phyloP scores from a whole-genome alignment of 1,284 basidiomycete species.

The Sphaerobolus stellatus region DNA sequence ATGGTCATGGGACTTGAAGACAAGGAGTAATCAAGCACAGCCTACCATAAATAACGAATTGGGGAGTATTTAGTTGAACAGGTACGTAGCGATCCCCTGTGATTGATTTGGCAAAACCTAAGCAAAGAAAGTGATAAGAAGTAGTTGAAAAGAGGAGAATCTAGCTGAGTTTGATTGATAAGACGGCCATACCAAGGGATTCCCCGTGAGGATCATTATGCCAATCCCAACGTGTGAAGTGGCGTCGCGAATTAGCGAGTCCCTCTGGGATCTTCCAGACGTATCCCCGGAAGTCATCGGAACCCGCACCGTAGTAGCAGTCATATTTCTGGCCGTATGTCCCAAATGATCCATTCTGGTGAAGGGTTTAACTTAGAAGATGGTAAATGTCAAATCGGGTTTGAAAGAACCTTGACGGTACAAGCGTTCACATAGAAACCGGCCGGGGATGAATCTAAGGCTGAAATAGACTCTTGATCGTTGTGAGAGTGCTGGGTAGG shows the following conservation, averaged over 20 bases:
- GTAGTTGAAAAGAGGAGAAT: background rate
- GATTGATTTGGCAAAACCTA: slow-evolving; percentile 49
- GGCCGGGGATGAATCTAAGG: background rate
- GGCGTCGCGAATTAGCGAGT: slow-evolving; percentile 44
- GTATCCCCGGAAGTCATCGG: slow-evolving; percentile 78
- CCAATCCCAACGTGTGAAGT: slow-evolving; percentile 48
- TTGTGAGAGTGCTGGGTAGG: background rate
- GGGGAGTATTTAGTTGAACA: slow-evolving; percentile 53
- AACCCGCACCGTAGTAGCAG: slow-evolving; percentile 66
- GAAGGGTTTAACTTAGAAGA: slow-evolving; percentile 54
- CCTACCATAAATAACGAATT: slow-evolving; percentile 55
- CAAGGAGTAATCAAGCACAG: slow-evolving; percentile 5
- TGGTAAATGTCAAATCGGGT: background rate
- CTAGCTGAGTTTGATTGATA: background rate
- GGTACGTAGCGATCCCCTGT: slow-evolving; percentile 48
- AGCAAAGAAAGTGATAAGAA: slow-evolving; percentile 4
- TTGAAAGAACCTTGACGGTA: slow-evolving; percentile 64
- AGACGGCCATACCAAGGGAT: slow-evolving; percentile 38
- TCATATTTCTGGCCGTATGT: slow-evolving; percentile 52
- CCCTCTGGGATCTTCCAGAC: slow-evolving; percentile 70
- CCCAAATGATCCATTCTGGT: slow-evolving; percentile 73
- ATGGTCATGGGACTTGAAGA: background rate
- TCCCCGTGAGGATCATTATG: slow-evolving; percentile 22
- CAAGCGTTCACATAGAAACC: slow-evolving; percentile 68
- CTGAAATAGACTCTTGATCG: background rate